These are phyloP conservation scores for Rhypophila decipiens DNA, from an alignment of 495 filamentous ascomycete genomes.

Conservation along the genomic window DNA sequence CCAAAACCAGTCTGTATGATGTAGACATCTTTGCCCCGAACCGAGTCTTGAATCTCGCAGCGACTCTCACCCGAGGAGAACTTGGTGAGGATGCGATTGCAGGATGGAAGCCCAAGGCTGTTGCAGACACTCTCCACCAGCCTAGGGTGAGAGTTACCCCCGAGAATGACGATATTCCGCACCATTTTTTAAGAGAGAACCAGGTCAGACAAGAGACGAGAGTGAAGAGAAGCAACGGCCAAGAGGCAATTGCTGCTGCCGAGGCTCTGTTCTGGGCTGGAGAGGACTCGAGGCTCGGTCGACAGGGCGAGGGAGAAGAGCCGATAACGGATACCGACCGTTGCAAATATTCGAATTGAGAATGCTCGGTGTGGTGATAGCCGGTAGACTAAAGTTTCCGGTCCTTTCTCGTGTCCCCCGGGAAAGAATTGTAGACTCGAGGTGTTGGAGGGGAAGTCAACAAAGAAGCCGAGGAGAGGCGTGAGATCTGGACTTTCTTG, in stretches of 20 bases:
- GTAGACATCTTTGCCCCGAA: constrained; percentile 96
- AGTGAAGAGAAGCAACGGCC: constrained; percentile 2
- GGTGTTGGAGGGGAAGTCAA: constrained; percentile 4
- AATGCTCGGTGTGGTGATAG: constrained; percentile 3
- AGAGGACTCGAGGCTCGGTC: not conserved
- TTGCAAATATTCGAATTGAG: too few species aligned
- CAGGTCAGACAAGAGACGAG: constrained; percentile 27
- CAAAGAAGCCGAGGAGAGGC: constrained; percentile 27
- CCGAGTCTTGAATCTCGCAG: constrained; percentile 90
- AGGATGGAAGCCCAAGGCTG: constrained; percentile 75
- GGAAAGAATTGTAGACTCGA: constrained; percentile 9
- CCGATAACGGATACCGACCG: too few species aligned
- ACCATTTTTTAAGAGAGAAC: constrained; percentile 61
- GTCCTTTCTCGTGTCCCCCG: constrained; percentile 2
- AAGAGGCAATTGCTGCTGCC: not conserved
- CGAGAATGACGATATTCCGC: constrained; percentile 90
- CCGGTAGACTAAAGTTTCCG: constrained; percentile 6
- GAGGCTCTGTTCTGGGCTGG: not conserved
- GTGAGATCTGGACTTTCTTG: constrained; percentile 2
- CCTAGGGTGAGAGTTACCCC: constrained; percentile 85
- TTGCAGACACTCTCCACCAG: constrained; percentile 81
- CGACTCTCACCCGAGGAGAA: constrained; percentile 92
- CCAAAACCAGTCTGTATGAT: constrained; percentile 77
- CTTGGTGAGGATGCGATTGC: constrained; percentile 77
- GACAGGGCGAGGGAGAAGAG: not conserved